Evolutionary conservation across 2,329 filamentous ascomycete species (phyloP).

Genomic region (Cladosporium sp.): DNA sequence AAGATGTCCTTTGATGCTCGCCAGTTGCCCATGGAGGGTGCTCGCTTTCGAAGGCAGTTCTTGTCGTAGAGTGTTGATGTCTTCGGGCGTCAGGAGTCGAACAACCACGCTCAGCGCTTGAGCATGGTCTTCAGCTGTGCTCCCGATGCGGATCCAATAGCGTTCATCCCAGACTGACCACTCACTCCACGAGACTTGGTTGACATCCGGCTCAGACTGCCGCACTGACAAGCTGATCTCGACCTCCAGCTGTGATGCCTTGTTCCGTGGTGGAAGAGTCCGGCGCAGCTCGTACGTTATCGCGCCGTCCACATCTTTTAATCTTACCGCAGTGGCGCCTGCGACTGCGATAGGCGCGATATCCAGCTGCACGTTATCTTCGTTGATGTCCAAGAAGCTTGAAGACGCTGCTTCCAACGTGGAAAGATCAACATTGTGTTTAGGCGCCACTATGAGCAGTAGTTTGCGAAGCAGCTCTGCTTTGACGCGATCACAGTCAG

Average conservation of each 20-base stretch:
- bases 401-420: conserved; percentile 40
- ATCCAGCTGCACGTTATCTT: not conserved
- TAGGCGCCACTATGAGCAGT: conserved; percentile 47
- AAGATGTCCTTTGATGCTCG: conserved; percentile 31
- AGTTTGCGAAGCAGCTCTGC: conserved; percentile 46
- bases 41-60: not conserved
- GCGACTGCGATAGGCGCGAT: not conserved
- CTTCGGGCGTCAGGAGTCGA: conserved; percentile 35
- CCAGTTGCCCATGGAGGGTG: not conserved
- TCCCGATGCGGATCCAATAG: conserved; percentile 51
- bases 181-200: conserved; percentile 15
- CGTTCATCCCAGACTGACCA: conserved; percentile 53
- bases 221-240: not conserved
- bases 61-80: conserved; percentile 19
- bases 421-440: conserved; percentile 39
- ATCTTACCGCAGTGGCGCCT: not conserved
- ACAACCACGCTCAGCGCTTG: conserved; percentile 23
- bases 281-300: not conserved
- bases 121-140: not conserved
- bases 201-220: not conserved
- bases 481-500: conserved; percentile 24
- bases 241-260: not conserved
- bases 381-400: conserved; percentile 37
- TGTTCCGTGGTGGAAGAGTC: not conserved
- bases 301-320: not conserved